phyloP scores from a whole-genome alignment of 176 grass and related monocot species.

The Raddia guianensis region DNA sequence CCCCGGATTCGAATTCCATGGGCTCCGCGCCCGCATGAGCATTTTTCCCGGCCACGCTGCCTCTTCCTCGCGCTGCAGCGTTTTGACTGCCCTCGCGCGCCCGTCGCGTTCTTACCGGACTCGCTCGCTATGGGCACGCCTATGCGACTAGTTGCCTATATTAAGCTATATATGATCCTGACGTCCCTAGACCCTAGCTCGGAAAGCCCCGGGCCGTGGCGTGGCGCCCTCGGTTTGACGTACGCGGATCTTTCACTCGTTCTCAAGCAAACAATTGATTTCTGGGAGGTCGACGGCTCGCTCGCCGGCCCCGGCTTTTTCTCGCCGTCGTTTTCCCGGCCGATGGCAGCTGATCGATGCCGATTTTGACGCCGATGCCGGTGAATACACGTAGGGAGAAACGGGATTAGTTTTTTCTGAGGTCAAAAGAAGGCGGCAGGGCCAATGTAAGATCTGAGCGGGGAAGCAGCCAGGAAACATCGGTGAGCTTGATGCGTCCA shows the following conservation, averaged over 20 bases:
- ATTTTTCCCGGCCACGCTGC: no score
- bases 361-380: no score
- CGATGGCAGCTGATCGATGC: background rate
- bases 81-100: no score
- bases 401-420: background rate
- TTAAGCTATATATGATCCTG: background rate
- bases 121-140: no score
- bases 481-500: background rate
- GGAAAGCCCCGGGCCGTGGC: background rate
- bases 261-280: background rate
- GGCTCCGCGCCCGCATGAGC: no score
- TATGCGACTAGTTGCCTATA: background rate
- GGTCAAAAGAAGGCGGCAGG: background rate
- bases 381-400: background rate
- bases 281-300: background rate
- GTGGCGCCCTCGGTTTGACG: constrained; percentile 3
- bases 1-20: no score
- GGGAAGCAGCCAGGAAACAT: constrained; percentile 7
- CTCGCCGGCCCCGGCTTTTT: background rate
- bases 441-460: background rate
- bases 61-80: no score
- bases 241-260: background rate
- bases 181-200: no score
- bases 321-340: background rate
- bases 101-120: no score